These are phyloP conservation scores for Phaeomoniella chlamydospora DNA, from an alignment of 2,329 filamentous ascomycete species.

Conservation along the genomic window DNA sequence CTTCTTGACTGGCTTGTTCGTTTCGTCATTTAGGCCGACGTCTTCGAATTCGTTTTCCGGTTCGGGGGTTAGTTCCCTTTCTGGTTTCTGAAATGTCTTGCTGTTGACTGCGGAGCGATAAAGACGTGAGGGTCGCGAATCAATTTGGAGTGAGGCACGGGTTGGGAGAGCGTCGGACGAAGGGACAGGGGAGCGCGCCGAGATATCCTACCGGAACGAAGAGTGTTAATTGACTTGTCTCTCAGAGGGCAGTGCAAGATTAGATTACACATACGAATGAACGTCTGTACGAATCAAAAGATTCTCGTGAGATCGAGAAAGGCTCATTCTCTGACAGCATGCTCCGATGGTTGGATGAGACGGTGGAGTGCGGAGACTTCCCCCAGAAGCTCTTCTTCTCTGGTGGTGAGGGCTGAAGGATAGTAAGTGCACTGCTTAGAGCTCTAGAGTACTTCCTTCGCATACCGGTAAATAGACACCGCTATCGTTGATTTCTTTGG, in stretches of 20 bases:
- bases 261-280: constrained; percentile 60
- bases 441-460: constrained; percentile 4
- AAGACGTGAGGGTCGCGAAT: constrained; percentile 54
- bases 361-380: constrained; percentile 30
- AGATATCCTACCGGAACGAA: constrained; percentile 58
- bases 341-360: constrained; percentile 43
- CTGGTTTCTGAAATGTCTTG: constrained; percentile 42
- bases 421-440: constrained; percentile 3
- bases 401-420: constrained; percentile 67
- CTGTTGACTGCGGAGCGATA: constrained; percentile 47
- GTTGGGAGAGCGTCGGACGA: constrained; percentile 42
- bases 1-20: constrained; percentile 57
- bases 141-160: constrained; percentile 56
- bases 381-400: constrained; percentile 74
- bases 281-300: constrained; percentile 89
- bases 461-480: constrained; percentile 85
- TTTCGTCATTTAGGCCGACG: constrained; percentile 69
- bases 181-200: constrained; percentile 64
- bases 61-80: constrained; percentile 43
- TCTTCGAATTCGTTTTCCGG: constrained; percentile 79
- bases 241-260: neutral
- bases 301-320: constrained; percentile 90
- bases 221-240: constrained; percentile 4
- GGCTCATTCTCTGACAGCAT: constrained; percentile 73
- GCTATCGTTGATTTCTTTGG: constrained; percentile 81